These are phyloP conservation scores for Sporothrix protearum DNA, from an alignment of 2,329 filamentous ascomycete species.

Conservation along the genomic window DNA sequence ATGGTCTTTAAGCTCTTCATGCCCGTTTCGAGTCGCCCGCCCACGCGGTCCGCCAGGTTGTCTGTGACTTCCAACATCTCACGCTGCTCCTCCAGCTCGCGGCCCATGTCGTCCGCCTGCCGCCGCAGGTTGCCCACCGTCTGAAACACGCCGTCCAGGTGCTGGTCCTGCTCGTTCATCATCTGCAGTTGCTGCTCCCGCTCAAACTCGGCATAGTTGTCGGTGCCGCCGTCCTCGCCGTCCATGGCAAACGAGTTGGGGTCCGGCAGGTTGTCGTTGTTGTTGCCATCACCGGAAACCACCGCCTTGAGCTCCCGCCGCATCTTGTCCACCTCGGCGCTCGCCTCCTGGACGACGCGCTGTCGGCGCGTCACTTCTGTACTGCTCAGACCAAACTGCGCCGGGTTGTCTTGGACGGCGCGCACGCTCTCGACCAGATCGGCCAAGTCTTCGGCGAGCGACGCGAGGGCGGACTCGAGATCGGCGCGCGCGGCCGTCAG, in stretches of 20 bases:
- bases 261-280: too few relatives aligned
- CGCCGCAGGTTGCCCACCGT: slow-evolving; percentile 87
- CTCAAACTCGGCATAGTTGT: slow-evolving; percentile 75
- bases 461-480: slow-evolving; percentile 60
- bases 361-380: slow-evolving; percentile 78
- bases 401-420: slow-evolving; percentile 82
- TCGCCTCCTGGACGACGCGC: slow-evolving; percentile 83
- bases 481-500: slow-evolving; percentile 73
- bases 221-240: slow-evolving; percentile 40
- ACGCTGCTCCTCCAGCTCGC: slow-evolving; percentile 90
- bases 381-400: slow-evolving; percentile 78
- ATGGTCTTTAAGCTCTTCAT: slow-evolving; percentile 83
- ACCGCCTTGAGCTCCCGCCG: slow-evolving; percentile 67
- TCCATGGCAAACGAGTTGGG: slow-evolving; percentile 56
- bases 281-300: slow-evolving; percentile 34
- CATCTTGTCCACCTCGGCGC: slow-evolving; percentile 86
- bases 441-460: slow-evolving; percentile 76
- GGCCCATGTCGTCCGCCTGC: slow-evolving; percentile 93
- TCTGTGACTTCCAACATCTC: slow-evolving; percentile 87
- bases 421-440: slow-evolving; percentile 85
- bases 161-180: slow-evolving; percentile 91
- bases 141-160: slow-evolving; percentile 85
- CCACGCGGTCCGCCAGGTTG: slow-evolving; percentile 78
- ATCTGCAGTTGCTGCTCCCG: slow-evolving; percentile 86
- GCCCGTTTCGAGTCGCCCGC: slow-evolving; percentile 77